Conservation (phyloP, 2,329 filamentous ascomycete species). For the Botrytis hyacinthi region DNA sequence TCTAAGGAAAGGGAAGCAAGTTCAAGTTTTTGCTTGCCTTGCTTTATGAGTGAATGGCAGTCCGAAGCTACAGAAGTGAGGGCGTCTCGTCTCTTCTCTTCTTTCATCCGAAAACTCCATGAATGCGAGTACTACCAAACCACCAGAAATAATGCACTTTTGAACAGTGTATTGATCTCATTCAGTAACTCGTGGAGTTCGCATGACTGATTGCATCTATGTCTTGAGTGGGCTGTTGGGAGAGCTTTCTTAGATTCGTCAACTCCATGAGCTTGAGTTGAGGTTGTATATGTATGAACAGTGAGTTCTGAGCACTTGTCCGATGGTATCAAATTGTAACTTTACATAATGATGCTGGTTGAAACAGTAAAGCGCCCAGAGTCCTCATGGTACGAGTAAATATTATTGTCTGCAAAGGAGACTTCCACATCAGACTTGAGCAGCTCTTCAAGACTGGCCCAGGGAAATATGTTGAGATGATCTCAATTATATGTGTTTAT, state of each 20-base stretch:
- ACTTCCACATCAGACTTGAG: not conserved
- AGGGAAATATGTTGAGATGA: not conserved
- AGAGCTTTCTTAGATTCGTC: no score
- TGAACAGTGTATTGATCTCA: not conserved
- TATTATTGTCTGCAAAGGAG: not conserved
- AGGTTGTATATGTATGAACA: not conserved
- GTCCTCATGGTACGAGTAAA: no score
- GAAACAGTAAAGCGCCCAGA: no score
- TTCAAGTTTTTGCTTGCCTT: not conserved
- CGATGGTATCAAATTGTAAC: not conserved
- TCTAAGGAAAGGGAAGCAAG: not conserved
- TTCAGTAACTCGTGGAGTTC: not conserved
- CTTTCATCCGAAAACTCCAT: no score
- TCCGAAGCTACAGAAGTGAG: not conserved
- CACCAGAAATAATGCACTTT: not conserved
- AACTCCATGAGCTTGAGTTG: not conserved
- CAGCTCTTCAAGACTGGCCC: not conserved
- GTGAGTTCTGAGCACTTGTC: not conserved
- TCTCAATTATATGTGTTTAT: not conserved
- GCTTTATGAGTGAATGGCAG: not conserved
- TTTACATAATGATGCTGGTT: not conserved
- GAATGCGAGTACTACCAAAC: not conserved
- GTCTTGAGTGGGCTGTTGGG: not conserved
- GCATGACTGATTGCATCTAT: not conserved
- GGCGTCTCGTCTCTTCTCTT: no score